Evolutionary conservation across 768 basidiomycete genomes (phyloP), one percentile per base, ranked within the genome.

Genomic region (Trametes coccinea): DNA sequence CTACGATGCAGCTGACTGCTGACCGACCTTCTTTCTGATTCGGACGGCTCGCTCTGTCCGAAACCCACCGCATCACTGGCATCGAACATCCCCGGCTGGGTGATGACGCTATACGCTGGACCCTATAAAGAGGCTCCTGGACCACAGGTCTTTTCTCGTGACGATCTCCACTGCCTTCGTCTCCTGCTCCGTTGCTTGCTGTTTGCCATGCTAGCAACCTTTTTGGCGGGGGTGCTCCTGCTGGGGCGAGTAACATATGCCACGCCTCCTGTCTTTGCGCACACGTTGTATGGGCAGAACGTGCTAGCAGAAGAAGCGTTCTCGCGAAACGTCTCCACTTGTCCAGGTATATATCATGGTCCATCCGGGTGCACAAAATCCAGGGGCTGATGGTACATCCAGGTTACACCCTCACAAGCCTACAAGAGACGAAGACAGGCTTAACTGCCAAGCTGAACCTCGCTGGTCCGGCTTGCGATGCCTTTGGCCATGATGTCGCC

Each of bases 401-500:
- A 85, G 88, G 88, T 8, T 90, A 90, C 66, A 74, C 74, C 3
- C 71, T 90, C 22, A 67, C 72, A 16, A 73, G 73, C 2, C 65
- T 90, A 16, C 60, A 71, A 3, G 75, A 83, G 64, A 82, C 76
- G 4, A 61, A 69, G 13, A 76, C 67, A 10, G 86, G 87, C 33
- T 72, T 90, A 30, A 81, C 77, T 0, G 88, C 87, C 27, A 75
- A 77, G n/a, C 73, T 90, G 5, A 73, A 70, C 46, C 76, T 90
- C 6, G 78, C 81, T 1, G 87, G 87, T 2, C 48, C 74, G 10
- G 77, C 82, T 8, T 91, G 89, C 70, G 79, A 89, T 63, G 84
- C 83, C 1, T 90, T 87, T 66, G 87, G 88, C 3, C 73, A 65
- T 1, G 89, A 90, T 64, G 74, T 89, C 40, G 52, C 72, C 0